Conservation (phyloP, 148 eudicot genomes). For the Vaccinium corymbosum region DNA sequence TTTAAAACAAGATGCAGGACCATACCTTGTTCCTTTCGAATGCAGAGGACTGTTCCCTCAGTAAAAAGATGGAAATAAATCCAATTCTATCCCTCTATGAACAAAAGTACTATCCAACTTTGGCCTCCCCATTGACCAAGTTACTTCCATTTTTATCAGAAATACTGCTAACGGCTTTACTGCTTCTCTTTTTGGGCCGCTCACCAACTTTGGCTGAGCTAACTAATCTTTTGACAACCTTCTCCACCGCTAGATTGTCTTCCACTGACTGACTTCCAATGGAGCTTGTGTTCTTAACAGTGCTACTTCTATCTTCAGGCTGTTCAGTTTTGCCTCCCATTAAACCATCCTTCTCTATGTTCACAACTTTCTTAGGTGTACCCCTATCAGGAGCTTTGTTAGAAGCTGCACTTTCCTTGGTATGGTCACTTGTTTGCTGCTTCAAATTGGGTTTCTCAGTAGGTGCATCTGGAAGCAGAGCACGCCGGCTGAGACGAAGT, state of each 20-base stretch:
- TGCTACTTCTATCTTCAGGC: conserved; percentile 17
- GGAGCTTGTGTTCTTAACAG: conserved; percentile 18
- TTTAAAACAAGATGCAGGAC: not conserved
- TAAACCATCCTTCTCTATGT: conserved; percentile 27
- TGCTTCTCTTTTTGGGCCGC: conserved; percentile 36
- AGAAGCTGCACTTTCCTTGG: conserved; percentile 43
- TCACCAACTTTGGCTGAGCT: conserved; percentile 32
- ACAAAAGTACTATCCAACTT: conserved; percentile 40
- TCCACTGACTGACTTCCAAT: conserved; percentile 28
- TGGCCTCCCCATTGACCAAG: conserved; percentile 62
- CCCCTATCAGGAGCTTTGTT: conserved; percentile 31
- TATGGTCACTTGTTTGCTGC: conserved; percentile 30
- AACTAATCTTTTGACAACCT: conserved; percentile 37
- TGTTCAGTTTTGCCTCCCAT: conserved; percentile 27
- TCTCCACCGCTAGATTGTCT: conserved; percentile 30
- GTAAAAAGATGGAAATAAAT: not conserved
- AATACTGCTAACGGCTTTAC: conserved; percentile 29
- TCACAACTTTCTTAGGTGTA: conserved; percentile 30
- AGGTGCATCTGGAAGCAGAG: conserved; percentile 69
- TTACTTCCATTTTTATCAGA: conserved; percentile 42
- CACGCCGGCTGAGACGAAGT: conserved; percentile 88
- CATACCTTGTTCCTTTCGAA: conserved; percentile 13
- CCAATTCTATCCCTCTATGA: not conserved
- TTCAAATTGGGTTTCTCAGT: conserved; percentile 53
- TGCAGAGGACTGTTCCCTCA: not conserved